Conservation (phyloP, 2,329 filamentous ascomycete genomes). For the Podosphaera xanthii region DNA sequence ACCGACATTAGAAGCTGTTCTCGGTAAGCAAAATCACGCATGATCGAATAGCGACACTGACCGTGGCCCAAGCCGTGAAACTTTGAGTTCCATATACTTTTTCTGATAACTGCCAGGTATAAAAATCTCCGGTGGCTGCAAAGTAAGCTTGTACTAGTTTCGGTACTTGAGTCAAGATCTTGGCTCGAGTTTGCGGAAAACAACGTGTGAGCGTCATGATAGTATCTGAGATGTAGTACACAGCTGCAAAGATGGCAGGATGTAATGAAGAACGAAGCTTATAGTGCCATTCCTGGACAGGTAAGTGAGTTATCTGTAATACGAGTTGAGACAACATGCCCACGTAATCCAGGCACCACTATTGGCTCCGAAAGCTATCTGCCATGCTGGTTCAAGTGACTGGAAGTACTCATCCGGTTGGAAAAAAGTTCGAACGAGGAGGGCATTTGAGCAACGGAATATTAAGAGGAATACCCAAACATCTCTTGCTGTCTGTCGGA, state of each 20-base stretch:
- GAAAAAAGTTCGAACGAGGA: slow-evolving; percentile 72
- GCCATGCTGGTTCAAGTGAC: slow-evolving; percentile 83
- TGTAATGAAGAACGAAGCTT: slow-evolving; percentile 78
- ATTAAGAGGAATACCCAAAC: slow-evolving; percentile 24
- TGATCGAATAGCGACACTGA: slow-evolving; percentile 19
- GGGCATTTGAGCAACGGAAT: slow-evolving; percentile 59
- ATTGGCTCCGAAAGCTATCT: slow-evolving; percentile 52
- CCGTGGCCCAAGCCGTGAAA: slow-evolving; percentile 43
- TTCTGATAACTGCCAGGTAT: slow-evolving; percentile 62
- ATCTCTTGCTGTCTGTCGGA: slow-evolving; percentile 3
- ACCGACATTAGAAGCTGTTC: slow-evolving; percentile 44
- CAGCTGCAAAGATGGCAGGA: slow-evolving; percentile 59
- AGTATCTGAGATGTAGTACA: slow-evolving; percentile 41
- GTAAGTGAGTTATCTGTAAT: slow-evolving; percentile 3
- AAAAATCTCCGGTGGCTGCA: slow-evolving; percentile 62
- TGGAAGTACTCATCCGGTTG: slow-evolving; percentile 98
- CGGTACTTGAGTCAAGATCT: slow-evolving; percentile 48
- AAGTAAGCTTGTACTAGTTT: slow-evolving; percentile 55
- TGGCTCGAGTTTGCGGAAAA: slow-evolving; percentile 32
- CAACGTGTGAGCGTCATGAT: slow-evolving; percentile 31
- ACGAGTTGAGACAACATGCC: slow-evolving; percentile 30
- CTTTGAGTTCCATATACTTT: slow-evolving; percentile 46
- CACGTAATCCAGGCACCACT: slow-evolving; percentile 88
- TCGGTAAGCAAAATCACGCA: slow-evolving; percentile 1
- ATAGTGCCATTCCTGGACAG: slow-evolving; percentile 65